These are phyloP conservation scores for Fusarium robinianum DNA, from an alignment of 2,329 filamentous ascomycete species.

Conservation along the genomic window DNA sequence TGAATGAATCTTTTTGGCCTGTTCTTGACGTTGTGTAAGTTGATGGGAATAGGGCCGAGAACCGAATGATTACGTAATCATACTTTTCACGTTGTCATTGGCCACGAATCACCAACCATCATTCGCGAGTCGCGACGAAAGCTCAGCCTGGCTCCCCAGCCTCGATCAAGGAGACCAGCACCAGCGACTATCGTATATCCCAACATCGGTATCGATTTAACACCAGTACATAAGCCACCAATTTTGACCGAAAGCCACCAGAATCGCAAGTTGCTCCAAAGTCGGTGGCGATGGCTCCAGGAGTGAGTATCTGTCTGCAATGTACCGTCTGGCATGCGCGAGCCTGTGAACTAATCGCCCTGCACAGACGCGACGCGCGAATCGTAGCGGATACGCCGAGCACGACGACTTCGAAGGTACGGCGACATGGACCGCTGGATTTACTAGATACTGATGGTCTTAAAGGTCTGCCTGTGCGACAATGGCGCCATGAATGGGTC, in stretches of 20 bases:
- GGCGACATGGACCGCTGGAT: conserved; percentile 4
- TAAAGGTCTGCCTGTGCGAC: conserved; percentile 80
- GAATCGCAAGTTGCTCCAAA: background rate
- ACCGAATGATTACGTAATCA: conserved; percentile 36
- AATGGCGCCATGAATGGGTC: conserved; percentile 79
- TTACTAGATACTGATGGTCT: conserved; percentile 26
- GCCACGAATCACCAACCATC: conserved; percentile 15
- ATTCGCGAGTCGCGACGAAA: conserved; percentile 30
- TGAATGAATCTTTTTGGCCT: no score
- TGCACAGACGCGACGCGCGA: conserved; percentile 59
- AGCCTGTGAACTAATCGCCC: conserved; percentile 27
- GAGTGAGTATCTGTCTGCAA: conserved; percentile 39
- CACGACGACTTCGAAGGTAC: conserved; percentile 66
- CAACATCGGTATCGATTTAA: conserved; percentile 3
- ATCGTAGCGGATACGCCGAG: conserved; percentile 60
- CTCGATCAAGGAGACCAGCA: conserved; percentile 25
- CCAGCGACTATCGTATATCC: conserved; percentile 7
- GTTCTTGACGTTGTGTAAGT: no score
- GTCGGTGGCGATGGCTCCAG: conserved; percentile 45
- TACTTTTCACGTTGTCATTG: conserved; percentile 24
- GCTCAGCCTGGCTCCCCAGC: conserved; percentile 30
- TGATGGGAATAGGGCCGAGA: no score
- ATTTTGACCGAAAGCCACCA: background rate
- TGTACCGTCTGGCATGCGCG: conserved; percentile 6
- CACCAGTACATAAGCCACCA: background rate